A percentile compares a stretch with the other conserved stretches of the same genome.
phyloP scores from a whole-genome alignment of 1,139 yeast genomes.

The Protomyces arabidopsidicola region DNA sequence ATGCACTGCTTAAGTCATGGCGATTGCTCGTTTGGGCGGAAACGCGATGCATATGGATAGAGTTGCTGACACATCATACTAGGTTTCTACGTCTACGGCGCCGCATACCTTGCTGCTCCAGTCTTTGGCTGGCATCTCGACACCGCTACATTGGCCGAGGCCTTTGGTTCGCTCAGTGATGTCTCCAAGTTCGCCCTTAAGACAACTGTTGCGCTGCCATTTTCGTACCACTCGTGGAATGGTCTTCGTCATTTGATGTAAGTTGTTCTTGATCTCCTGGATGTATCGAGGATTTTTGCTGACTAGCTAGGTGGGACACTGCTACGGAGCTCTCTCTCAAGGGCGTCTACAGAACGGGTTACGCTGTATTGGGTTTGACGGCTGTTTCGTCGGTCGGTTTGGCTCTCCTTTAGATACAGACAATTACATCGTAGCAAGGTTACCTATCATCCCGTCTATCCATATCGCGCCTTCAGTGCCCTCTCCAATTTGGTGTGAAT shows the following conservation, averaged over 20 bases:
- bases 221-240: conserved; percentile 77
- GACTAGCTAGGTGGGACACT: conserved; percentile 26
- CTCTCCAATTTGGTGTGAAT: too few relatives aligned
- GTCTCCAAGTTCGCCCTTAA: conserved; percentile 60
- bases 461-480: too few relatives aligned
- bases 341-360: conserved; percentile 80
- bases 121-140: conserved; percentile 57
- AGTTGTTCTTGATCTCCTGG: not conserved
- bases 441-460: too few relatives aligned
- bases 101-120: conserved; percentile 68
- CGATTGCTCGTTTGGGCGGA: not conserved
- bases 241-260: conserved; percentile 79
- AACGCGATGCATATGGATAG: conserved; percentile 34
- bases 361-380: conserved; percentile 68
- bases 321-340: conserved; percentile 23
- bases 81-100: conserved; percentile 63
- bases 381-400: conserved; percentile 56
- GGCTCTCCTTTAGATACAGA: conserved; percentile 38
- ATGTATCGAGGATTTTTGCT: not conserved
- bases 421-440: not conserved
- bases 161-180: conserved; percentile 53
- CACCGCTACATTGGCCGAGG: conserved; percentile 53
- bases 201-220: conserved; percentile 70
- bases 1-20: not conserved
- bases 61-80: not conserved